Conservation (phyloP, 352 stramenopile genomes). For the Phytophthora crassamura region DNA sequence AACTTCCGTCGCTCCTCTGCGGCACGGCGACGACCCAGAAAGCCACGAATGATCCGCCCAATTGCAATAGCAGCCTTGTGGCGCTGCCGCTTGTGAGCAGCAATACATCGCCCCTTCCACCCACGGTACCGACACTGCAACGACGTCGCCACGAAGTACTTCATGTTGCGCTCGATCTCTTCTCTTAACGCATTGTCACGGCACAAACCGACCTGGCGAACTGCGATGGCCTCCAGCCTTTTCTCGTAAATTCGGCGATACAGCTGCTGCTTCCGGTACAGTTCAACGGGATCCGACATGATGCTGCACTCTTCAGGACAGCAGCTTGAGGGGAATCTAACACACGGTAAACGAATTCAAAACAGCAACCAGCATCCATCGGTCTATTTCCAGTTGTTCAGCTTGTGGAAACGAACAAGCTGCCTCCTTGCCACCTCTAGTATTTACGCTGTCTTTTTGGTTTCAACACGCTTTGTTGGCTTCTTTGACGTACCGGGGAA, state of each 20-base stretch:
- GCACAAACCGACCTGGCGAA: slow-evolving; percentile 50
- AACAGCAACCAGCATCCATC: slow-evolving; percentile 1
- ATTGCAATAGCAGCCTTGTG: slow-evolving; percentile 66
- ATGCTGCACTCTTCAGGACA: neutral
- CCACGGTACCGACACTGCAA: slow-evolving; percentile 72
- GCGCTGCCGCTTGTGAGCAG: slow-evolving; percentile 33
- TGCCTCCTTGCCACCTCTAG: slow-evolving; percentile 12
- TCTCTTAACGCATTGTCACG: slow-evolving; percentile 71
- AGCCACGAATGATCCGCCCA: slow-evolving; percentile 60
- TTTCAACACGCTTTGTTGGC: slow-evolving; percentile 15
- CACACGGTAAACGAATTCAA: neutral
- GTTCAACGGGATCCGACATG: slow-evolving; percentile 59
- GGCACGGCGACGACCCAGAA: slow-evolving; percentile 52
- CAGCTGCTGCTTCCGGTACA: slow-evolving; percentile 58
- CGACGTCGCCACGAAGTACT: slow-evolving; percentile 72
- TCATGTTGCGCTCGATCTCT: slow-evolving; percentile 80
- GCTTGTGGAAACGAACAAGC: neutral
- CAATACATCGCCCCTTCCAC: slow-evolving; percentile 59
- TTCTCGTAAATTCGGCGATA: slow-evolving; percentile 65
- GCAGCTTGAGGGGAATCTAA: too few relatives aligned
- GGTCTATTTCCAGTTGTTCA: slow-evolving; percentile 39
- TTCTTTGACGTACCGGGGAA: neutral
- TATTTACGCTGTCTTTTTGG: slow-evolving; percentile 41
- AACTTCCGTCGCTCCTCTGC: slow-evolving; percentile 53
- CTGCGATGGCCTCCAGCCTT: slow-evolving; percentile 51